Evolutionary conservation across 2,329 filamentous ascomycete genomes (phyloP).

Genomic region (Hymenoscyphus albidus): DNA sequence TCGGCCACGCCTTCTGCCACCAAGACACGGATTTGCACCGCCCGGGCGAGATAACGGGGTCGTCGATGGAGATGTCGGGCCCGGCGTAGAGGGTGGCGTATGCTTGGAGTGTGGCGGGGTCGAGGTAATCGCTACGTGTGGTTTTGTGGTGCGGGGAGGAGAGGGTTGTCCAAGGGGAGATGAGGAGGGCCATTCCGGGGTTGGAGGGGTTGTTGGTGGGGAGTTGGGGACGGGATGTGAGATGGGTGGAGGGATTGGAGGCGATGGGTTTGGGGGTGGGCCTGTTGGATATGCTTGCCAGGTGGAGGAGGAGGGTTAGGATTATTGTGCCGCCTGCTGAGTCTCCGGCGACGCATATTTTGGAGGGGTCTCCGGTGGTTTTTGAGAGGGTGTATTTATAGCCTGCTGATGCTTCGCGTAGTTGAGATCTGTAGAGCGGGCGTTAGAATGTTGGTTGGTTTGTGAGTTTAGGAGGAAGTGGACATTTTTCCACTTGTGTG

Average conservation of each 20-base stretch:
- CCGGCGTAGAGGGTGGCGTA: conserved; percentile 70
- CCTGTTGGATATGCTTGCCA: conserved; percentile 39
- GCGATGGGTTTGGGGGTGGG: background rate
- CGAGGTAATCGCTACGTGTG: conserved; percentile 72
- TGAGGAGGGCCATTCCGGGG: conserved; percentile 63
- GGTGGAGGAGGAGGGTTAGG: conserved; percentile 66
- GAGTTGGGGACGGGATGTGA: conserved; percentile 3
- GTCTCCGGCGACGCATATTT: conserved; percentile 70
- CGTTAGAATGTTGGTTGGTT: too few species aligned
- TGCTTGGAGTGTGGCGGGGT: conserved; percentile 58
- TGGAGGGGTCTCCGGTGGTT: conserved; percentile 50
- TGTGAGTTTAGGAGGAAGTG: too few species aligned
- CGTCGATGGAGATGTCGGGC: conserved; percentile 43
- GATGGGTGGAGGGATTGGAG: background rate
- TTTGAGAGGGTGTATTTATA: conserved; percentile 66
- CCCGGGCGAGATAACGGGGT: conserved; percentile 66
- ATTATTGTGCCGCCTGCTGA: conserved; percentile 74
- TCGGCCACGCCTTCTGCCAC: conserved; percentile 65
- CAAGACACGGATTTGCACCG: conserved; percentile 60
- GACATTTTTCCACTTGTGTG: too few species aligned
- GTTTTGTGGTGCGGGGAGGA: conserved; percentile 63
- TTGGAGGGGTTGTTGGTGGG: conserved; percentile 5
- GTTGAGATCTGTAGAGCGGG: conserved; percentile 49
- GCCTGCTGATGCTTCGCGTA: conserved; percentile 64
- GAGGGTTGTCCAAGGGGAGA: conserved; percentile 78